Evolutionary conservation across 139 green algal species (phyloP).

Genomic region (Chlamydomonas sp.): DNA sequence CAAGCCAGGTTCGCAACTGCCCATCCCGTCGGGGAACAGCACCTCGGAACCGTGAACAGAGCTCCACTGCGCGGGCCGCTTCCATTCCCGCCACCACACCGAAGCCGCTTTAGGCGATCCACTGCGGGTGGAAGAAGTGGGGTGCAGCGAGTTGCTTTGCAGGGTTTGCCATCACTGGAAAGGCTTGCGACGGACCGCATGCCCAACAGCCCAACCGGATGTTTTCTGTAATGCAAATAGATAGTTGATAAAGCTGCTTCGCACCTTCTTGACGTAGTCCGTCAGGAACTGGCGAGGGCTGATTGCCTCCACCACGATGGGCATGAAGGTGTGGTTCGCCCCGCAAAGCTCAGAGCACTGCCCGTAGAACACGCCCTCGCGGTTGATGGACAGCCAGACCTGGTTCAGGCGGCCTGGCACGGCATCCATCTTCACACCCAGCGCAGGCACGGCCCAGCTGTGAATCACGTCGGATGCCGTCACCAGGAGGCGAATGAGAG

Average conservation of each 20-base stretch:
- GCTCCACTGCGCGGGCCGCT: too few relatives aligned
- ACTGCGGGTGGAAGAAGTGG: not conserved
- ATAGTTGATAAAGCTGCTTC: too few relatives aligned
- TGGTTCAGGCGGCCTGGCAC: constrained; percentile 78
- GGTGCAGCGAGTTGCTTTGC: not conserved
- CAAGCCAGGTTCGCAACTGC: too few relatives aligned
- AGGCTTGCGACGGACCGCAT: not conserved
- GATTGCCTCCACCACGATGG: constrained; percentile 78
- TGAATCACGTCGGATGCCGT: constrained; percentile 63
- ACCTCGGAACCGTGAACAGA: too few relatives aligned
- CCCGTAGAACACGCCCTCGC: constrained; percentile 76
- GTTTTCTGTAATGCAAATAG: not conserved
- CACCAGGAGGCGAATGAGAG: constrained; percentile 68
- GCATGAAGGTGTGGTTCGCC: constrained; percentile 77
- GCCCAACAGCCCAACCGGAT: not conserved
- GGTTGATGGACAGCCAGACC: constrained; percentile 72
- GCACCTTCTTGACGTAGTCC: constrained; percentile 27
- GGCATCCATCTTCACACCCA: constrained; percentile 73
- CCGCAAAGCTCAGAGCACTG: constrained; percentile 81
- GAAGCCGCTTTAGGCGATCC: too few relatives aligned
- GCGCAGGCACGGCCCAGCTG: constrained; percentile 67
- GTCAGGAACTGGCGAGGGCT: constrained; percentile 60
- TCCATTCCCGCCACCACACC: too few relatives aligned
- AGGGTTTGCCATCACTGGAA: too few relatives aligned
- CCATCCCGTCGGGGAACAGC: too few relatives aligned